phyloP scores from a whole-genome alignment of 2,329 filamentous ascomycete species.

The Aspergillus sp. region DNA sequence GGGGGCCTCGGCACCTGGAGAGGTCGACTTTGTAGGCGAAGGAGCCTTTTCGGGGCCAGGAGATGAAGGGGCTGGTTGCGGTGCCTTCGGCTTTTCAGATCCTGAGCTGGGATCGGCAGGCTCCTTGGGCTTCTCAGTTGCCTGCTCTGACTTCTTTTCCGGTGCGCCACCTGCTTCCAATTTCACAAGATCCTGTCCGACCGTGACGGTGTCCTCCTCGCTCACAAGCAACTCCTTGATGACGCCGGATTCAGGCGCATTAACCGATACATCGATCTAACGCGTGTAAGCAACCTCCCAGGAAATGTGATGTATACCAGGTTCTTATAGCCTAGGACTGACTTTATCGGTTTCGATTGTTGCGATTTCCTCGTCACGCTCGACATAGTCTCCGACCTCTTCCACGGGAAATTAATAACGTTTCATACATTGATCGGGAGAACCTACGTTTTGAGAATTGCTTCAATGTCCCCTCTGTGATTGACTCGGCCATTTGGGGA shows the following conservation, averaged over 20 bases:
- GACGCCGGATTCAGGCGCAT: constrained; percentile 84
- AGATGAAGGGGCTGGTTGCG: constrained; percentile 16
- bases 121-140: constrained; percentile 60
- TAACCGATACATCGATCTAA: constrained; percentile 94
- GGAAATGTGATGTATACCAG: background rate
- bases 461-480: constrained; percentile 94
- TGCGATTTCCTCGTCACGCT: constrained; percentile 95
- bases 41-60: constrained; percentile 30
- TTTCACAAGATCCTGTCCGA: constrained; percentile 87
- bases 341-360: constrained; percentile 99
- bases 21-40: constrained; percentile 41
- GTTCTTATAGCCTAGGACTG: constrained; percentile 21
- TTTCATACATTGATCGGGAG: background rate
- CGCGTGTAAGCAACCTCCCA: constrained; percentile 6
- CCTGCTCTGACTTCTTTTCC: constrained; percentile 56
- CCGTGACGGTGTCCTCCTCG: constrained; percentile 92
- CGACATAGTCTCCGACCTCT: constrained; percentile 88
- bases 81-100: constrained; percentile 27
- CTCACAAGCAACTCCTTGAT: constrained; percentile 89
- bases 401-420: background rate
- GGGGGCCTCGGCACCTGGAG: constrained; percentile 30
- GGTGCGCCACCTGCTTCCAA: constrained; percentile 74
- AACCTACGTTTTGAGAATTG: constrained; percentile 78
- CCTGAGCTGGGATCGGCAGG: constrained; percentile 53
- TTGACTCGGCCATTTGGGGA: constrained; percentile 97